phyloP scores from a whole-genome alignment of 176 grass and related monocot species.

The Oryza meridionalis region DNA sequence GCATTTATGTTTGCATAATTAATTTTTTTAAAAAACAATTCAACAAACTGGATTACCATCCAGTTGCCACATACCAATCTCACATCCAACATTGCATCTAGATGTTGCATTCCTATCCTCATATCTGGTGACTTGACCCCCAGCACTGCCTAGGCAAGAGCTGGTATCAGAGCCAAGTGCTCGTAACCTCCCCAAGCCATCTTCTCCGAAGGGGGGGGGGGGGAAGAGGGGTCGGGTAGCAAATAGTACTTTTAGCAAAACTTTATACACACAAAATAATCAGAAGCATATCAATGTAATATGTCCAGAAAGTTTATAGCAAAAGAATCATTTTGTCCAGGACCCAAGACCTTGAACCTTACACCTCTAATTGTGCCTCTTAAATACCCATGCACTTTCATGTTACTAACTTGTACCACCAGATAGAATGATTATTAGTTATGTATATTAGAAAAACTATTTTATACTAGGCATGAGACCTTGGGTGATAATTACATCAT shows the following conservation, averaged over 20 bases:
- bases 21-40: too few relatives aligned
- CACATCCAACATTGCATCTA: too few relatives aligned
- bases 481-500: neutral
- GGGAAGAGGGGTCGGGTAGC: too few relatives aligned
- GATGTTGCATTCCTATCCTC: too few relatives aligned
- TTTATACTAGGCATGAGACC: neutral
- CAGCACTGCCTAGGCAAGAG: too few relatives aligned
- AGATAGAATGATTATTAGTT: neutral
- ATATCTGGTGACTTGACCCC: too few relatives aligned
- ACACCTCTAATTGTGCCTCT: neutral
- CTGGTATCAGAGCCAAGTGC: too few relatives aligned
- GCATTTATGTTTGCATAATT: too few relatives aligned
- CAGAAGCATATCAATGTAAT: neutral
- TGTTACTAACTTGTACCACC: neutral
- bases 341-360: neutral
- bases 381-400: neutral
- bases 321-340: neutral
- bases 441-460: neutral
- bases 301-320: slow-evolving; percentile 9
- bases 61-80: too few relatives aligned
- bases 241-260: slow-evolving; percentile 10
- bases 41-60: too few relatives aligned
- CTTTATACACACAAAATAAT: slow-evolving; percentile 17
- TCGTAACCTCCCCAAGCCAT: too few relatives aligned
- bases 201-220: too few relatives aligned